A percentile compares a stretch with the other conserved stretches of the same genome.
Evolutionary conservation across 495 filamentous ascomycete species (phyloP).

Genomic region (Annulohypoxylon maeteangense): DNA sequence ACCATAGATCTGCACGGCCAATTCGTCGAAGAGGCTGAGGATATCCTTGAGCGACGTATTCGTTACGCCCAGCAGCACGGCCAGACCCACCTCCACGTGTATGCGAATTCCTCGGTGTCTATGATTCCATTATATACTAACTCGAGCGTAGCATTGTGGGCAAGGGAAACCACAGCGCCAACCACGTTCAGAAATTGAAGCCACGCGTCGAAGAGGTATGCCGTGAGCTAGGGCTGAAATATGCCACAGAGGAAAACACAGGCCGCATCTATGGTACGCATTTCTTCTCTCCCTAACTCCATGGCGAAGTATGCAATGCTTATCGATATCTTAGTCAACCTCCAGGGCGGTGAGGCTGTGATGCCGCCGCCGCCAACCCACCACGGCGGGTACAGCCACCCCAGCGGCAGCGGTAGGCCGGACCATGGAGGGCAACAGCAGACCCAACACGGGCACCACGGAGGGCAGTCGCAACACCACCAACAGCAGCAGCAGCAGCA

Average conservation of each 20-base stretch:
- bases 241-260: slow-evolving; percentile 84
- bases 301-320: not conserved
- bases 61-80: slow-evolving; percentile 74
- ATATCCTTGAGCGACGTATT: slow-evolving; percentile 85
- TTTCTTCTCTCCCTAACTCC: slow-evolving; percentile 51
- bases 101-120: slow-evolving; percentile 61
- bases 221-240: slow-evolving; percentile 81
- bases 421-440: slow-evolving; percentile 48
- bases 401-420: slow-evolving; percentile 19
- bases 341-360: slow-evolving; percentile 51
- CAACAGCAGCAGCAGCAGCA: slow-evolving; percentile 50
- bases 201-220: slow-evolving; percentile 89
- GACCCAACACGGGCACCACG: slow-evolving; percentile 46
- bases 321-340: slow-evolving; percentile 41
- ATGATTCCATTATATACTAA: not conserved
- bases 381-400: slow-evolving; percentile 35
- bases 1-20: slow-evolving; percentile 95
- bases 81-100: slow-evolving; percentile 72
- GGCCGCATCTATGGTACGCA: slow-evolving; percentile 74
- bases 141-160: slow-evolving; percentile 75
- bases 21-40: slow-evolving; percentile 92
- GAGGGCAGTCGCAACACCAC: slow-evolving; percentile 49
- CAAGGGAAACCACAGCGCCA: slow-evolving; percentile 86
- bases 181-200: slow-evolving; percentile 89
- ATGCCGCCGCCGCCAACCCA: slow-evolving; percentile 58